These are phyloP conservation scores for Cymbopogon citratus DNA, from an alignment of 176 grass and related monocot species.

Conservation along the genomic window DNA sequence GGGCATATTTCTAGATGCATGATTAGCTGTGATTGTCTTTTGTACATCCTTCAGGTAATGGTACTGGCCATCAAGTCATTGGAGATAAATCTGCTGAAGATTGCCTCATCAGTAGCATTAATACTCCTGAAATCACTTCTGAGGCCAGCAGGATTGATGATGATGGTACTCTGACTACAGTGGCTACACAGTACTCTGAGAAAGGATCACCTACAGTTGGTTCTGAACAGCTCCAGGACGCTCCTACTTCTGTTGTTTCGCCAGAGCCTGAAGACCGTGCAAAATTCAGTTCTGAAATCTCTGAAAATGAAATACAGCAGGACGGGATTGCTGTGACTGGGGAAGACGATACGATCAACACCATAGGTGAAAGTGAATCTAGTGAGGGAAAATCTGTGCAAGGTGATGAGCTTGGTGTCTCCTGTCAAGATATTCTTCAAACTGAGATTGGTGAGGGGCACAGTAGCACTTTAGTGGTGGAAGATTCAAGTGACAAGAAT, in stretches of 20 bases:
- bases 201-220: not conserved
- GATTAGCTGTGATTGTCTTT: conserved; percentile 14
- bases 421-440: conserved; percentile 8
- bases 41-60: conserved; percentile 16
- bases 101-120: not conserved
- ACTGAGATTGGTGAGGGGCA: not conserved
- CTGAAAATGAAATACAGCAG: not conserved
- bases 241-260: not conserved
- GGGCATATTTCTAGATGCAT: not conserved
- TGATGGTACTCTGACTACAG: conserved; percentile 4
- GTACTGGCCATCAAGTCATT: not conserved
- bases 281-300: conserved; percentile 8
- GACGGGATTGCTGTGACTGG: conserved; percentile 1
- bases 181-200: not conserved
- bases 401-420: not conserved
- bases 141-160: conserved; percentile 8
- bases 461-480: not conserved
- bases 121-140: not conserved
- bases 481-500: conserved; percentile 9
- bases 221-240: conserved; percentile 1
- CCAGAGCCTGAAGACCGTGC: conserved; percentile 15
- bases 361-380: not conserved
- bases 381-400: not conserved
- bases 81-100: not conserved
- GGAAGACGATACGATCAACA: not conserved